These are phyloP conservation scores for Albatrellus ellisii DNA, from an alignment of 768 basidiomycete genomes.

Conservation along the genomic window DNA sequence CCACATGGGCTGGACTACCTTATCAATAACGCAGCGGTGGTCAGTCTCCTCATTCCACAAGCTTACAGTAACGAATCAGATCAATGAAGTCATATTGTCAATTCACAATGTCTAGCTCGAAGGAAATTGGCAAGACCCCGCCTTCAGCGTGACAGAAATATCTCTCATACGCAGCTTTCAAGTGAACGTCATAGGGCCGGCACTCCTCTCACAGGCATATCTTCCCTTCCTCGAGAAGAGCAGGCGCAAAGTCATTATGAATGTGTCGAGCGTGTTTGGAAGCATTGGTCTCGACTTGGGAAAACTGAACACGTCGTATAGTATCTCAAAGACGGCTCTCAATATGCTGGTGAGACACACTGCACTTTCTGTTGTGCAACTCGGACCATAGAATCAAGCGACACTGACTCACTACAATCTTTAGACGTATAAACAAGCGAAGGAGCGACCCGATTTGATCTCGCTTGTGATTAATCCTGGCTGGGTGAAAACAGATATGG, in stretches of 20 bases:
- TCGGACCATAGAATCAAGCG: not conserved
- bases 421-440: slow-evolving; percentile 25
- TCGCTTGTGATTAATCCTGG: slow-evolving; percentile 23
- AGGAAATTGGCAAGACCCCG: slow-evolving; percentile 17
- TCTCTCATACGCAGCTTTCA: slow-evolving; percentile 16
- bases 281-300: slow-evolving; percentile 23
- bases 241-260: slow-evolving; percentile 21
- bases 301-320: slow-evolving; percentile 20
- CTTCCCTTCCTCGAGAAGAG: slow-evolving; percentile 23
- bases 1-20: slow-evolving; percentile 25
- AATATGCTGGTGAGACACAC: slow-evolving; percentile 25
- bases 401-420: not conserved
- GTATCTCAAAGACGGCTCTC: slow-evolving; percentile 25
- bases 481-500: slow-evolving; percentile 30
- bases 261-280: slow-evolving; percentile 21
- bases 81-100: too few relatives aligned
- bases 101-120: slow-evolving; percentile 9
- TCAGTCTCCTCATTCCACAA: slow-evolving; percentile 13
- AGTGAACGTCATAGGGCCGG: slow-evolving; percentile 24
- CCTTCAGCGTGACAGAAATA: slow-evolving; percentile 17
- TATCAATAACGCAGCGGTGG: slow-evolving; percentile 26
- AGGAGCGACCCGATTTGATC: slow-evolving; percentile 21
- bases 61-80: too few relatives aligned
- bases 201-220: slow-evolving; percentile 22
- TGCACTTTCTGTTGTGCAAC: not conserved